Conservation (phyloP, 352 stramenopile genomes). For the Phytophthora meadii region DNA sequence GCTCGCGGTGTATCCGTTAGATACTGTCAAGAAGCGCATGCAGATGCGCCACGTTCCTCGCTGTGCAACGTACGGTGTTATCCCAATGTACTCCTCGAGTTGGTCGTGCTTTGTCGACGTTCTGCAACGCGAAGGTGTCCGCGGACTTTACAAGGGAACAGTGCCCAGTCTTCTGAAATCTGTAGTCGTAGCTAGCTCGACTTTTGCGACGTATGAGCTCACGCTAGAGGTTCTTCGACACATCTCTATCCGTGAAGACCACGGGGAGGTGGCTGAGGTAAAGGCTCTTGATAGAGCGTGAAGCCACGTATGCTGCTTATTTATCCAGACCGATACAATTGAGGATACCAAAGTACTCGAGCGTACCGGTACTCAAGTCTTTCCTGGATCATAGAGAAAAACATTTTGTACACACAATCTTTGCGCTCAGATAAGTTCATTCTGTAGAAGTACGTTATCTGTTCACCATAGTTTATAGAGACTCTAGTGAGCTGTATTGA, state of each 20-base stretch:
- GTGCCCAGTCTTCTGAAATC: constrained; percentile 83
- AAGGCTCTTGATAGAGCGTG: constrained; percentile 16
- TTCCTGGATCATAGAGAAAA: constrained; percentile 20
- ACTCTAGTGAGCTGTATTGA: too few relatives aligned
- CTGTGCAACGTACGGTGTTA: constrained; percentile 64
- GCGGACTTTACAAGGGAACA: constrained; percentile 84
- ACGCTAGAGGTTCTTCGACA: constrained; percentile 52
- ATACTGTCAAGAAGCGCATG: constrained; percentile 97
- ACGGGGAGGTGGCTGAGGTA: constrained; percentile 19
- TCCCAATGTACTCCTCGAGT: constrained; percentile 70
- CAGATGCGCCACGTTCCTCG: constrained; percentile 87
- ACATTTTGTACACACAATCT: constrained; percentile 6
- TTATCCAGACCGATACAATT: constrained; percentile 5
- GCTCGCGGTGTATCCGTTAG: constrained; percentile 93
- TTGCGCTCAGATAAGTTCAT: too few relatives aligned
- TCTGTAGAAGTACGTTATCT: too few relatives aligned
- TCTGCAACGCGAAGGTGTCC: constrained; percentile 63
- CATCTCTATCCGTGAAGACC: constrained; percentile 18
- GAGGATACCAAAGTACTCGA: neutral
- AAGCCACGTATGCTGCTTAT: constrained; percentile 6
- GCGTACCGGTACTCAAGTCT: constrained; percentile 1
- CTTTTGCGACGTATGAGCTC: constrained; percentile 82
- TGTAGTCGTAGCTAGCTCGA: constrained; percentile 76
- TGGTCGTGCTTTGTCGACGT: constrained; percentile 71
- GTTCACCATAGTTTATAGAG: too few relatives aligned